phyloP scores from a whole-genome alignment of 441 rosid species.

The Populus hybrid region DNA sequence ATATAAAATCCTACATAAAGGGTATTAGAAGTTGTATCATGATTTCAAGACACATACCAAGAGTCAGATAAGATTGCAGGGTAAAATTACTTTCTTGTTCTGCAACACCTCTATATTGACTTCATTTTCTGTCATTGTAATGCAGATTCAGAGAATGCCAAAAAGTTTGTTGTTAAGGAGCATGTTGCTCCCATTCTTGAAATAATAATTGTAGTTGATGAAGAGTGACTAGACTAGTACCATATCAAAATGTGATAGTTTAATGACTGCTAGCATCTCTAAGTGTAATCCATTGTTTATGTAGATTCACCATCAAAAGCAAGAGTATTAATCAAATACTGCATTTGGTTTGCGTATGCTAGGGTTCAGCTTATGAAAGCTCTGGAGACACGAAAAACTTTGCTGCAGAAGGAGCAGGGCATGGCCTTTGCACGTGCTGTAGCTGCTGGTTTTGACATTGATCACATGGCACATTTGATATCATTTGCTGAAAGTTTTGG shows the following conservation, averaged over 20 bases:
- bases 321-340: neutral
- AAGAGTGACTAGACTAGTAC: neutral
- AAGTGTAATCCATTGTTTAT: no score
- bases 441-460: constrained; percentile 91
- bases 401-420: constrained; percentile 94
- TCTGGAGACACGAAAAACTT: constrained; percentile 76
- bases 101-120: neutral
- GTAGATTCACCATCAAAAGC: neutral
- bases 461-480: constrained; percentile 63
- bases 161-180: neutral
- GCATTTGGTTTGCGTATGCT: constrained; percentile 19
- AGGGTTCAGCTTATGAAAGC: constrained; percentile 90
- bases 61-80: neutral
- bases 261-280: neutral
- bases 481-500: constrained; percentile 85
- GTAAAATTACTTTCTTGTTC: neutral
- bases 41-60: neutral
- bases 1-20: neutral
- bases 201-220: neutral
- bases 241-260: neutral
- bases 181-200: neutral
- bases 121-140: neutral
- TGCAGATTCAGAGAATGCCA: neutral
- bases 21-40: neutral
- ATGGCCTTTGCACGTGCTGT: constrained; percentile 99